Evolutionary conservation across 768 basidiomycete genomes (phyloP).

Genomic region (Termitomyces sp.): DNA sequence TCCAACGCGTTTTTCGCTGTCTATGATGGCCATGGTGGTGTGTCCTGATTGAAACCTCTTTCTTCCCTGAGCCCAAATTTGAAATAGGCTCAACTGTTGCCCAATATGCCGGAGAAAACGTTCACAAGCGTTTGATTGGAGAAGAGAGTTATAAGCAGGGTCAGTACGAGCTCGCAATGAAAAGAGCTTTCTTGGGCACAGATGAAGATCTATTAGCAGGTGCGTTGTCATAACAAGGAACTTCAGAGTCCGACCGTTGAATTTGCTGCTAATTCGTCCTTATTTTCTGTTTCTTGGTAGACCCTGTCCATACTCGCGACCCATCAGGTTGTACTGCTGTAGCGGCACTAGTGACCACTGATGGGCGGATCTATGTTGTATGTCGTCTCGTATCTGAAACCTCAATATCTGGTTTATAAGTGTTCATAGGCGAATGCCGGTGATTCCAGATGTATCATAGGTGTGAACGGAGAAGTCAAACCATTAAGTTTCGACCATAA

Average conservation of each 20-base stretch:
- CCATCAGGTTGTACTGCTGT: slow-evolving; percentile 97
- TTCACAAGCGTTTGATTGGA: slow-evolving; percentile 70
- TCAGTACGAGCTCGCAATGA: slow-evolving; percentile 74
- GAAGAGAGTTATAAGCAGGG: slow-evolving; percentile 68
- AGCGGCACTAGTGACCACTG: slow-evolving; percentile 73
- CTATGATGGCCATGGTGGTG: slow-evolving; percentile 98
- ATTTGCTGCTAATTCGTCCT: slow-evolving; percentile 7
- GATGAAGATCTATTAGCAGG: slow-evolving; percentile 91
- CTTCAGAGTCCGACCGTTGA: slow-evolving; percentile 4
- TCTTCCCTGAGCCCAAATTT: slow-evolving; percentile 9
- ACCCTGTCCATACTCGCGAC: slow-evolving; percentile 82
- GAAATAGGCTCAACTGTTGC: slow-evolving; percentile 74
- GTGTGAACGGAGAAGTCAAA: slow-evolving; percentile 80
- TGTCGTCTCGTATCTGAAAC: slow-evolving; percentile 20
- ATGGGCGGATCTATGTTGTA: slow-evolving; percentile 78
- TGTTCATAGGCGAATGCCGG: slow-evolving; percentile 86
- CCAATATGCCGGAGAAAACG: slow-evolving; percentile 76
- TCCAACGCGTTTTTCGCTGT: slow-evolving; percentile 89
- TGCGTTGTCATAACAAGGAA: slow-evolving; percentile 27
- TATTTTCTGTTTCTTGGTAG: slow-evolving; percentile 31
- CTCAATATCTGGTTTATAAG: slow-evolving; percentile 11
- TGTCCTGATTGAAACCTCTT: slow-evolving; percentile 16
- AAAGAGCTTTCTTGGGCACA: slow-evolving; percentile 85
- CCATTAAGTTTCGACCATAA: slow-evolving; percentile 94
- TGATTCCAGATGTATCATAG: slow-evolving; percentile 89